These are phyloP conservation scores for Ustilago crameri DNA, from an alignment of 1,284 basidiomycete species.

Conservation along the genomic window DNA sequence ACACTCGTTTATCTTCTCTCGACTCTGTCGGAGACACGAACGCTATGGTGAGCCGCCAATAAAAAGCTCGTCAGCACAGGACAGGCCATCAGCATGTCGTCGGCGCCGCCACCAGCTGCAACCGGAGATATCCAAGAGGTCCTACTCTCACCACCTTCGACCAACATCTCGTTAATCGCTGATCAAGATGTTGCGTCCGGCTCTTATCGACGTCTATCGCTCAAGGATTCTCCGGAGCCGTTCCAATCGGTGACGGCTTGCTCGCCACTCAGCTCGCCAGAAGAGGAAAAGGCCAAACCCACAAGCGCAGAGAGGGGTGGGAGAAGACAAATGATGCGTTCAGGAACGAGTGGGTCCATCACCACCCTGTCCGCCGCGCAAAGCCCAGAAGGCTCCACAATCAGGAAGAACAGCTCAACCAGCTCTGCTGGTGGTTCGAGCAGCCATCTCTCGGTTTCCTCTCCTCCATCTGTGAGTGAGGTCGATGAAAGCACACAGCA, in stretches of 20 bases:
- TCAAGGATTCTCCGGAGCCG: background rate
- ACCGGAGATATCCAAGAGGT: slow-evolving; percentile 16
- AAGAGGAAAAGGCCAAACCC: slow-evolving; percentile 5
- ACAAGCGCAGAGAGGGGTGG: slow-evolving; percentile 9
- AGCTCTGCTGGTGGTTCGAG: slow-evolving; percentile 1
- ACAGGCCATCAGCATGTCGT: background rate
- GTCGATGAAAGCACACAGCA: too few relatives aligned
- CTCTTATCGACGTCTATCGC: slow-evolving; percentile 24
- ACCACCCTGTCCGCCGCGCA: slow-evolving; percentile 7
- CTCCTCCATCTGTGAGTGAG: background rate
- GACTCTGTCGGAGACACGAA: background rate
- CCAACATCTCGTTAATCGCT: slow-evolving; percentile 8
- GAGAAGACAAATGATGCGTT: slow-evolving; percentile 25
- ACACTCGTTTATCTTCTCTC: too few relatives aligned
- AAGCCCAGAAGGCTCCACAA: slow-evolving; percentile 4
- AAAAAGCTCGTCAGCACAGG: background rate
- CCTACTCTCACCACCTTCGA: slow-evolving; percentile 12
- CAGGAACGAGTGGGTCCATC: slow-evolving; percentile 41
- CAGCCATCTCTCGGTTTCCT: background rate
- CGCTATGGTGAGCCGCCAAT: background rate
- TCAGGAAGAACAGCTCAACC: slow-evolving; percentile 9
- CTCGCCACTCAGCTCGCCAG: slow-evolving; percentile 35
- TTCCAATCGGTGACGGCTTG: slow-evolving; percentile 29
- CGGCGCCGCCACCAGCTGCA: background rate
- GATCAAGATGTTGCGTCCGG: slow-evolving; percentile 31